Base-by-base conservation (phyloP, 2,329 filamentous ascomycete genomes). In the Aspergillus texensis region DNA sequence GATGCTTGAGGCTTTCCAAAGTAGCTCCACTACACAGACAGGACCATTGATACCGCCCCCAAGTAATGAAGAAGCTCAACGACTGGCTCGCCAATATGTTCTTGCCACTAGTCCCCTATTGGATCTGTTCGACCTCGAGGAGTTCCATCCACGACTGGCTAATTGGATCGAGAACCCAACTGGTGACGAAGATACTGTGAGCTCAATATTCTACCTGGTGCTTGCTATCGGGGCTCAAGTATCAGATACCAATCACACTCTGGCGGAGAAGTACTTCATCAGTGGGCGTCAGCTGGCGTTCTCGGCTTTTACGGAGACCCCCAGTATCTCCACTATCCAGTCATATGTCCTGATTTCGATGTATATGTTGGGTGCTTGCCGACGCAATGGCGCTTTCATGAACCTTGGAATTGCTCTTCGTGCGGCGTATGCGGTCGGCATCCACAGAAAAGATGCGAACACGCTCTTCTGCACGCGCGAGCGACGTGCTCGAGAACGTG, bases 351-450 rank as follows among this genome's bases (percentile, higher is more conserved):
- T 85, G 19, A 78, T 85, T n/a, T 80, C 82, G 0, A 79, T 85
- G 65, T 85, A 81, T 67, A 82, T 85, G 81, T 75, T 85, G 3
- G 76, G 82, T 32, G 81, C 81, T 12, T 84, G 81, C 61, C 80
- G 84, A 50, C 81, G 82, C 12, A 85, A 85, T 63, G 83, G 82
- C 1, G 83, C 83, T 6, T 85, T 83, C 60, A 78, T 85, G 68
- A 82, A 84, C 55, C 79, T 85, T 21, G 83, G 82, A 63, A 76
- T 85, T 60, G 82, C 83, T n/a, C 76, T 83, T 26, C 79, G 83
- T 32, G 81, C 83, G 14, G 82, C 82, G 1, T 85, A 85, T 65
- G 82, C 83, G 1, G 80, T 85, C 28, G 83, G 83, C 1, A 75
- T 85, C 26, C 83, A 85, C 67, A 74, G 83, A 6, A 83, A 80